Base-by-base conservation (phyloP, 345 rosid species). In the Boechera divaricarpa region DNA sequence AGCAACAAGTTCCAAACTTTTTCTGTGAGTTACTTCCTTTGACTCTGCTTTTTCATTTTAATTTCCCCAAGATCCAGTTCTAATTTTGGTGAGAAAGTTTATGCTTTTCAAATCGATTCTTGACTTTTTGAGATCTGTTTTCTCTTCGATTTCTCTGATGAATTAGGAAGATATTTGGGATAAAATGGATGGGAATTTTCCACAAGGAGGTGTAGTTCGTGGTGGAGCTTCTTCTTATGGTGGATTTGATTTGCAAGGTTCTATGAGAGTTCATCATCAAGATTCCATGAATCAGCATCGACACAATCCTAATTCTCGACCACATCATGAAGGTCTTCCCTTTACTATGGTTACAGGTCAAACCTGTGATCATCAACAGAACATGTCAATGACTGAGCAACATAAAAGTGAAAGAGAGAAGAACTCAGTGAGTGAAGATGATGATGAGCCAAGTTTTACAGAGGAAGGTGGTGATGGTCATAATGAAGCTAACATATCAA, bases 361-460 rank as follows among this genome's bases (percentile, higher is more conserved):
- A 70, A 80, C 74, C 62, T 85, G 91, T 63, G 94, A 91, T 57
- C 96, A 83, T 29, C 59, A 66, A 16, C 60, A 67, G 7, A 77
- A 75, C 63, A 68, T 82, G 24, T 59, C 86, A 4, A 26, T 82
- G 81, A 41, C 74, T 54, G 88, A 89, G 57, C 87, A 79, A 70
- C 80, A 79, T 55, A 91, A 83, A 77, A 82, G 80, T 42, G 95
- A 91, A n/a, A 77, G 86, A 58, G 87, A 84, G 32, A 93, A 91
- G 73, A 85, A 72, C 73, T 74, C 87, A 0, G 78, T 77, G n/a
- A 91, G 97, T 24, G 98, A 91, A 29, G 98, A 91, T 7, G 98
- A 91, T 7, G 98, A 94, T 57, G 98, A 91, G 41, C 96, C 87
- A 1, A 90, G 93, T 82, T 82, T 86, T 61, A 80, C 79, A 0